Conservation (phyloP, 2,329 filamentous ascomycete species). For the Teratosphaeria pseudoeucalypti region DNA sequence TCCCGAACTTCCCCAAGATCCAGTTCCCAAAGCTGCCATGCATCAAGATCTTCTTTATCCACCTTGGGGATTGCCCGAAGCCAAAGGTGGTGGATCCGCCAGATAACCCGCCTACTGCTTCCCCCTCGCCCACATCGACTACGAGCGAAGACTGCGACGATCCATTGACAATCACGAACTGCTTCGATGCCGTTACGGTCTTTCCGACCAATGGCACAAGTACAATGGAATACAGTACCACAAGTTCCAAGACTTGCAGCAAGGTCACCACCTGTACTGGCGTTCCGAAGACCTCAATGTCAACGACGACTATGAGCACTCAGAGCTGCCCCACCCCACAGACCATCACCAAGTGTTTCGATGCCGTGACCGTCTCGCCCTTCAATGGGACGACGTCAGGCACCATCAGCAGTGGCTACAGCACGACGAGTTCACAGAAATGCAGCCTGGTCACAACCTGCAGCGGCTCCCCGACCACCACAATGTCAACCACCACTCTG, state of each 20-base stretch:
- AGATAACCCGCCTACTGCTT: neutral
- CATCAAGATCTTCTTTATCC: neutral
- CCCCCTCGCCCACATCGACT: neutral
- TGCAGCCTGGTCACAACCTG: neutral
- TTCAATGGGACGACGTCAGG: neutral
- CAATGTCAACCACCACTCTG: neutral
- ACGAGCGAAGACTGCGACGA: neutral
- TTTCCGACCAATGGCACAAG: neutral
- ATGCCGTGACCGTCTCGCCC: neutral
- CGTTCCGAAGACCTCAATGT: neutral
- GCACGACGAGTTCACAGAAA: neutral
- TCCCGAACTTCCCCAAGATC: neutral
- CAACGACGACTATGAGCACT: neutral
- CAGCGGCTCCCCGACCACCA: neutral
- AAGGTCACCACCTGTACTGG: neutral
- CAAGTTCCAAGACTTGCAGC: neutral
- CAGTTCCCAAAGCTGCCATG: neutral
- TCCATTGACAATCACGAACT: neutral
- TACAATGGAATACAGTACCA: neutral
- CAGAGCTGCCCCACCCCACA: neutral
- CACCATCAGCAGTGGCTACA: neutral
- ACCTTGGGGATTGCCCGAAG: neutral
- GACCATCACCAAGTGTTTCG: neutral
- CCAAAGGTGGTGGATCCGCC: neutral
- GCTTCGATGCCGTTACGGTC: neutral